Percentiles rank a stretch among this genome's conserved stretches.
These are phyloP conservation scores for Chaetomiaceae sp. DNA, from an alignment of 2,329 filamentous ascomycete species.

Conservation along the genomic window DNA sequence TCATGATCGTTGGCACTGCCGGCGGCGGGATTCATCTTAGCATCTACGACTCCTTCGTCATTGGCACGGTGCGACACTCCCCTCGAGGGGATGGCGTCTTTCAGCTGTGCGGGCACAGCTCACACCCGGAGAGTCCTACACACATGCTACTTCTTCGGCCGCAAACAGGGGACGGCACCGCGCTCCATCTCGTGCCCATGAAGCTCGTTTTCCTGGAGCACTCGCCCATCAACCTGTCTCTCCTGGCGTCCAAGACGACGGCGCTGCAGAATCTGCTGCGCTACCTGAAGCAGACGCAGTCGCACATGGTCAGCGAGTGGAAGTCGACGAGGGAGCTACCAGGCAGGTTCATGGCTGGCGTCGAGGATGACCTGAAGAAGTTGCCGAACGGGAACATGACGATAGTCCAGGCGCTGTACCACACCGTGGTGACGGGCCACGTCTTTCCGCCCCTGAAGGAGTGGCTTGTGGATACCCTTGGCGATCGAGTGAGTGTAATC, in stretches of 20 bases:
- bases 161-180: slow-evolving; percentile 36
- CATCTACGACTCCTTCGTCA: slow-evolving; percentile 80
- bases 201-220: slow-evolving; percentile 79
- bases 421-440: slow-evolving; percentile 79
- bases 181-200: slow-evolving; percentile 65
- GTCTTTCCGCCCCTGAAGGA: slow-evolving; percentile 72
- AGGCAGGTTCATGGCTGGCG: slow-evolving; percentile 67
- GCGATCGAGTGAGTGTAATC: slow-evolving; percentile 60
- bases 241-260: slow-evolving; percentile 82
- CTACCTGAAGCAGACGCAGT: slow-evolving; percentile 77
- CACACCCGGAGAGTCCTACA: slow-evolving; percentile 69
- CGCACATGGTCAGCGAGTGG: slow-evolving; percentile 78
- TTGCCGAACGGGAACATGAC: slow-evolving; percentile 52
- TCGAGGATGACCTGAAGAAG: slow-evolving; percentile 70
- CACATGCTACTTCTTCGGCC: slow-evolving; percentile 62
- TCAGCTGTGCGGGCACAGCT: slow-evolving; percentile 57
- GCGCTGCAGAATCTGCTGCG: slow-evolving; percentile 80
- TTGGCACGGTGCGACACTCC: slow-evolving; percentile 60
- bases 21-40: slow-evolving; percentile 70
- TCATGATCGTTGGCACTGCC: slow-evolving; percentile 69
- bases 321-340: slow-evolving; percentile 77
- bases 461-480: slow-evolving; percentile 81
- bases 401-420: slow-evolving; percentile 74
- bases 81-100: slow-evolving; percentile 32
- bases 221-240: slow-evolving; percentile 73